Percentiles rank a stretch among this genome's conserved stretches.
phyloP scores from a whole-genome alignment of 140 eudicot species.

The Oenanthe javanica region DNA sequence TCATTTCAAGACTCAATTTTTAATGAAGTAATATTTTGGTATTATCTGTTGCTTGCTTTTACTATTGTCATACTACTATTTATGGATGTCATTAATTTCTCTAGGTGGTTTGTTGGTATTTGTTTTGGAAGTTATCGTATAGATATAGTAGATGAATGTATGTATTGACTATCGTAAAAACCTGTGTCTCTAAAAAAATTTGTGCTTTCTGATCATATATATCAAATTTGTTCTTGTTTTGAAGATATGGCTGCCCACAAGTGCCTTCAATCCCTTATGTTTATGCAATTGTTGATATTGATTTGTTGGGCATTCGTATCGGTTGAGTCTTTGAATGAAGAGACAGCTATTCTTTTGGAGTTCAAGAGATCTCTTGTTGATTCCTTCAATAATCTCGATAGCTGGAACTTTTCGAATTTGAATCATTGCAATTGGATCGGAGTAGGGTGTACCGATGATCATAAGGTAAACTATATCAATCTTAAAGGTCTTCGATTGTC shows the following conservation, averaged over 20 bases:
- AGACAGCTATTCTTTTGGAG: constrained; percentile 64
- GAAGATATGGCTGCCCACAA: constrained; percentile 29
- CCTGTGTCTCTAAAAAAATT: constrained; percentile 5
- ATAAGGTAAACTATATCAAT: constrained; percentile 48
- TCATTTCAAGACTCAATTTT: constrained; percentile 1
- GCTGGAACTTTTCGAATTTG: constrained; percentile 51
- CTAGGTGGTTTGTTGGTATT: constrained; percentile 7
- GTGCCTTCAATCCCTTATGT: constrained; percentile 15
- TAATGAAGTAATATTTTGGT: neutral
- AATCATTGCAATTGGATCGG: constrained; percentile 84
- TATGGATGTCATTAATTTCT: constrained; percentile 3
- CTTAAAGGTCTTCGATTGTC: constrained; percentile 56
- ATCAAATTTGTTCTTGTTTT: neutral
- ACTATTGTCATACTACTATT: constrained; percentile 6
- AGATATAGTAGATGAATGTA: neutral
- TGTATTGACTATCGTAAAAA: constrained; percentile 7
- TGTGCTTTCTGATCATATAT: constrained; percentile 6
- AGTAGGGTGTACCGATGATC: constrained; percentile 34
- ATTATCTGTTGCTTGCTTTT: constrained; percentile 5
- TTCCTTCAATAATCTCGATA: constrained; percentile 40
- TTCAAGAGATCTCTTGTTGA: constrained; percentile 54
- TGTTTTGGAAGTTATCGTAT: neutral
- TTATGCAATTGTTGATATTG: constrained; percentile 20
- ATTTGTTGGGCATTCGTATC: constrained; percentile 21
- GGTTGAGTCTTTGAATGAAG: constrained; percentile 59